Conservation (phyloP, 139 green algal species). For the Diplosphaera chodatii region DNA sequence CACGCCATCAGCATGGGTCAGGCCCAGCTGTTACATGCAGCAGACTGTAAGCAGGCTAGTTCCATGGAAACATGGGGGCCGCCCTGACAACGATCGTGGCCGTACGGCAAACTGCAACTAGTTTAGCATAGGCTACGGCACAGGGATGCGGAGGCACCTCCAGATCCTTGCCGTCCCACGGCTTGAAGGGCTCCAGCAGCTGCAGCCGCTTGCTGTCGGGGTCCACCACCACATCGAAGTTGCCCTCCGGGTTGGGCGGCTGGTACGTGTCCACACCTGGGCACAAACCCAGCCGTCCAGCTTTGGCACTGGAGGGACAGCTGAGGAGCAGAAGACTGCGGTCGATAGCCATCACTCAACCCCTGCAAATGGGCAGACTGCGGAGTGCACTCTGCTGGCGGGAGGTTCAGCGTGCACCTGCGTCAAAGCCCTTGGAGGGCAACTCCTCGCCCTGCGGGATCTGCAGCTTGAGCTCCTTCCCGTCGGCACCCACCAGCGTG, state of each 20-base stretch:
- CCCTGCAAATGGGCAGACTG: too few species aligned
- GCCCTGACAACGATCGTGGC: too few species aligned
- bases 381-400: too few species aligned
- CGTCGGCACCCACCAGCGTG: conserved; percentile 57
- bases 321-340: too few species aligned
- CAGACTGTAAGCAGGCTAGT: too few species aligned
- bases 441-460: conserved; percentile 82
- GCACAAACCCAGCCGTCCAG: not conserved
- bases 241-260: conserved; percentile 31
- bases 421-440: conserved; percentile 72
- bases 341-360: too few species aligned
- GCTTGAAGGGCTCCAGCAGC: conserved; percentile 80
- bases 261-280: conserved; percentile 57
- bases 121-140: too few species aligned
- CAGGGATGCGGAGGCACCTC: conserved; percentile 7
- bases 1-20: too few species aligned
- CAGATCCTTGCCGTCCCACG: conserved; percentile 73
- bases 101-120: too few species aligned
- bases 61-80: too few species aligned
- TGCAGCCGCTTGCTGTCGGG: conserved; percentile 77
- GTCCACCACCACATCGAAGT: conserved; percentile 56
- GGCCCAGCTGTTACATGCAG: too few species aligned
- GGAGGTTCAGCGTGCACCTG: conserved; percentile 49
- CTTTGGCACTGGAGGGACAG: too few species aligned
- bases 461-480: conserved; percentile 79